Evolutionary conservation across 768 basidiomycete species (phyloP).

Genomic region (Pisolithus marmoratus): DNA sequence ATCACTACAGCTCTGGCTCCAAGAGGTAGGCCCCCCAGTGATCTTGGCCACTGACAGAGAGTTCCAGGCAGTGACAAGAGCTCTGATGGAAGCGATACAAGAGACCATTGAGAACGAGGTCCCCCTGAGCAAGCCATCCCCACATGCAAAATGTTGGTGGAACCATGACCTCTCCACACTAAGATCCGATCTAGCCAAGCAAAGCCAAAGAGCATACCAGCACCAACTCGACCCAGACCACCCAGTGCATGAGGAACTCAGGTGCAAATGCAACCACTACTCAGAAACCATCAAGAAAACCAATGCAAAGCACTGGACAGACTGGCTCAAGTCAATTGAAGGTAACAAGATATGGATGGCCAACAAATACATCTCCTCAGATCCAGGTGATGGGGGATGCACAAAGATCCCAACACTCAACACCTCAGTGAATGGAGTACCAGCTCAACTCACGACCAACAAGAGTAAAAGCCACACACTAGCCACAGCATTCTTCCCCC

Average conservation of each 20-base stretch:
- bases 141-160: slow-evolving; percentile 31
- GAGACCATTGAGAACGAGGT: slow-evolving; percentile 13
- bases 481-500: slow-evolving; percentile 21
- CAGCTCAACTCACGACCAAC: slow-evolving; percentile 13
- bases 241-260: slow-evolving; percentile 16
- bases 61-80: too few relatives aligned
- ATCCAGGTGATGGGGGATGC: background rate
- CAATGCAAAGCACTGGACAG: slow-evolving; percentile 16
- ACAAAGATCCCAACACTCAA: background rate
- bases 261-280: slow-evolving; percentile 10
- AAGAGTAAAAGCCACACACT: slow-evolving; percentile 16
- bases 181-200: too few relatives aligned
- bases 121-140: slow-evolving; percentile 12
- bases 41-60: too few relatives aligned
- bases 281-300: slow-evolving; percentile 9
- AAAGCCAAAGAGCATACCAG: too few relatives aligned
- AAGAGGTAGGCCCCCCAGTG: too few relatives aligned
- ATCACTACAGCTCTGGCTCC: background rate
- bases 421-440: too few relatives aligned
- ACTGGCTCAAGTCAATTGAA: slow-evolving; percentile 20
- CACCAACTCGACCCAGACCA: slow-evolving; percentile 11
- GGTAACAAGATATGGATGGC: slow-evolving; percentile 17
- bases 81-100: too few relatives aligned
- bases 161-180: too few relatives aligned
- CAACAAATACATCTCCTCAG: slow-evolving; percentile 13